These are phyloP conservation scores for Climacium dendroides DNA, from an alignment of 225 moss, liverwort and hornwort genomes.

Conservation along the genomic window DNA sequence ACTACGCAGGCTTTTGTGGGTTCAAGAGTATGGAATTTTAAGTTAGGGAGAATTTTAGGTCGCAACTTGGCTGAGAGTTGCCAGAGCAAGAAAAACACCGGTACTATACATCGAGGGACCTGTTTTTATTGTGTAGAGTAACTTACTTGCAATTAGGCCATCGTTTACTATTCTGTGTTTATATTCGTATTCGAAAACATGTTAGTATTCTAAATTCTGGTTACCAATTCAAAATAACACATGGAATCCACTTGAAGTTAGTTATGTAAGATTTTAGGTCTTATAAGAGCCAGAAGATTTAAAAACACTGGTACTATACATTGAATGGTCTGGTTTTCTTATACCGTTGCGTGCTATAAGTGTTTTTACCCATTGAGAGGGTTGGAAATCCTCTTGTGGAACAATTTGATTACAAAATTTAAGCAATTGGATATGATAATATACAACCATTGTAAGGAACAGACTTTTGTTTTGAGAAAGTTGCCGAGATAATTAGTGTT, in stretches of 20 bases:
- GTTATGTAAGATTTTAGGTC: background rate
- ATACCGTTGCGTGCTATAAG: background rate
- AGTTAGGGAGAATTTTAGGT: background rate
- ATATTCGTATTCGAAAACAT: background rate
- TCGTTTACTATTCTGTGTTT: conserved; percentile 18
- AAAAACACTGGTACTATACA: too few relatives aligned
- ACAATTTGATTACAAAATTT: background rate
- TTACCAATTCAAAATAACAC: background rate
- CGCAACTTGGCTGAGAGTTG: background rate
- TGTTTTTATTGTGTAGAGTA: background rate
- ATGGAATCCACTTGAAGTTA: background rate
- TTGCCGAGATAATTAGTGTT: background rate
- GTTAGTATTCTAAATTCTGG: background rate
- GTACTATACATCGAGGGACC: background rate
- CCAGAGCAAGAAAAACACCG: background rate
- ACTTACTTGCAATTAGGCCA: background rate
- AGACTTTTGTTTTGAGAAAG: background rate
- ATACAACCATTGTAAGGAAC: background rate
- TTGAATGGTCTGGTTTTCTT: background rate
- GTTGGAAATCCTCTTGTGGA: background rate
- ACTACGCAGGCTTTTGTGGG: background rate
- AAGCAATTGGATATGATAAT: background rate
- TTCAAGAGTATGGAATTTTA: background rate
- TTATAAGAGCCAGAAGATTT: background rate
- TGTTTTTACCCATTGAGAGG: background rate